Evolutionary conservation across 768 basidiomycete genomes (phyloP).

Genomic region (Lactarius akahatsu): DNA sequence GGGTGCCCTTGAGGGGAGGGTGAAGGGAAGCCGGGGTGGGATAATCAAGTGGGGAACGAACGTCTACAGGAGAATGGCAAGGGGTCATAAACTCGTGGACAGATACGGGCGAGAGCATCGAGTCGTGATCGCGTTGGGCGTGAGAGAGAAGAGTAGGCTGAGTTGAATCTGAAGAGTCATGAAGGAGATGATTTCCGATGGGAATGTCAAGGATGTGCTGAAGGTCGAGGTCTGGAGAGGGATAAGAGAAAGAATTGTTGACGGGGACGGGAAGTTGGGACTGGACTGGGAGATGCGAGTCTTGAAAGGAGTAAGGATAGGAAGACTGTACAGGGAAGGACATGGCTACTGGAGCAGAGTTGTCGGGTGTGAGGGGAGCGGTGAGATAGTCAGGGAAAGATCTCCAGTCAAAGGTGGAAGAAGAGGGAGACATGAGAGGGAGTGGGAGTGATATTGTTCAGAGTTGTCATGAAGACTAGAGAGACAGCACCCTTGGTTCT

Average conservation of each 20-base stretch:
- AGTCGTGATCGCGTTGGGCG: conserved; percentile 24
- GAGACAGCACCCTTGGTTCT: not conserved
- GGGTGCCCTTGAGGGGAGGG: conserved; percentile 19
- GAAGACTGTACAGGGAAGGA: conserved; percentile 25
- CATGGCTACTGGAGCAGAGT: conserved; percentile 16
- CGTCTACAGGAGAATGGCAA: conserved; percentile 29
- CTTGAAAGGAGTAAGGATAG: conserved; percentile 27
- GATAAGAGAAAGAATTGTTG: conserved; percentile 16
- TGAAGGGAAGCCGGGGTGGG: conserved; percentile 24
- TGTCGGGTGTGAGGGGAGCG: conserved; percentile 8
- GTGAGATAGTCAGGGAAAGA: conserved; percentile 24
- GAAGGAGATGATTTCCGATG: conserved; percentile 19
- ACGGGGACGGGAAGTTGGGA: conserved; percentile 7
- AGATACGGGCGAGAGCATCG: conserved; percentile 26
- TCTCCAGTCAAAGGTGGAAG: conserved; percentile 15
- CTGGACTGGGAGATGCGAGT: conserved; percentile 21
- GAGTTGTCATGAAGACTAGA: conserved; percentile 19
- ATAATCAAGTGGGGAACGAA: conserved; percentile 27
- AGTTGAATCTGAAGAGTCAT: conserved; percentile 9
- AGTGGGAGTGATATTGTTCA: not conserved
- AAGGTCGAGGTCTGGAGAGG: conserved; percentile 22
- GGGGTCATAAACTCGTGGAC: conserved; percentile 27
- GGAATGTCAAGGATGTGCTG: conserved; percentile 26
- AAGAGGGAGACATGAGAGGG: conserved; percentile 21
- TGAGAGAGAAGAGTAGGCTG: conserved; percentile 20